Conservation (phyloP, 2,329 filamentous ascomycete genomes). For the Aspergillus oerlinghausenensis region DNA sequence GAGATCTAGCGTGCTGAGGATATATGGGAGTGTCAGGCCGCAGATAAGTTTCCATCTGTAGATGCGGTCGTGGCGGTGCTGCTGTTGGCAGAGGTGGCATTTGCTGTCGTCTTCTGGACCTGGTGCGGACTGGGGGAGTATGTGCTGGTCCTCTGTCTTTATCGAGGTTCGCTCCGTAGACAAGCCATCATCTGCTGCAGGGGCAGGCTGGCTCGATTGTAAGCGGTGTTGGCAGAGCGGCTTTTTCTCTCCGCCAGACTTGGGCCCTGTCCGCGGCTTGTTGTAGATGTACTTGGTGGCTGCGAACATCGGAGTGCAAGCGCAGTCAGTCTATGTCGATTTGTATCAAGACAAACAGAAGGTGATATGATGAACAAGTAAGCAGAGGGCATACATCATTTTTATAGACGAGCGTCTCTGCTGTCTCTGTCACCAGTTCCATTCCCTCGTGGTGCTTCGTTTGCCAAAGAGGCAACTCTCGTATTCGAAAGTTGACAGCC, state of each 20-base stretch:
- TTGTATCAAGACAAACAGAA: too few relatives aligned
- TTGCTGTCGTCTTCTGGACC: neutral
- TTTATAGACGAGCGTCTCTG: neutral
- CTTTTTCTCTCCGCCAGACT: neutral
- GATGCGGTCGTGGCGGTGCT: constrained; percentile 32
- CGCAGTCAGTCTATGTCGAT: neutral
- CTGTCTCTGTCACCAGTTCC: neutral
- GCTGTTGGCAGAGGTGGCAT: constrained; percentile 23
- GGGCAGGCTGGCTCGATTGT: neutral
- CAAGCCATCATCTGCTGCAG: neutral
- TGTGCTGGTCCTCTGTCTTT: neutral
- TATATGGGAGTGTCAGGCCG: constrained; percentile 57
- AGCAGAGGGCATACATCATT: neutral
- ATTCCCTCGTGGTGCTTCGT: neutral
- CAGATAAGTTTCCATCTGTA: constrained; percentile 58
- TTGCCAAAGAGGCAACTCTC: neutral
- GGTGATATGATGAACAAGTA: neutral
- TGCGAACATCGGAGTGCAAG: neutral
- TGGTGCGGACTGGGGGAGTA: neutral
- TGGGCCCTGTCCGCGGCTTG: neutral
- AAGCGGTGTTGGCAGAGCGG: constrained; percentile 6
- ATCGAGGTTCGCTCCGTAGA: neutral
- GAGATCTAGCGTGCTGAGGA: constrained; percentile 59
- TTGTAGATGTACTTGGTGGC: neutral
- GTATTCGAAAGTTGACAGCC: neutral